These are phyloP conservation scores for Cyathus pygmaeus DNA, from an alignment of 1,284 basidiomycete species.

Conservation along the genomic window DNA sequence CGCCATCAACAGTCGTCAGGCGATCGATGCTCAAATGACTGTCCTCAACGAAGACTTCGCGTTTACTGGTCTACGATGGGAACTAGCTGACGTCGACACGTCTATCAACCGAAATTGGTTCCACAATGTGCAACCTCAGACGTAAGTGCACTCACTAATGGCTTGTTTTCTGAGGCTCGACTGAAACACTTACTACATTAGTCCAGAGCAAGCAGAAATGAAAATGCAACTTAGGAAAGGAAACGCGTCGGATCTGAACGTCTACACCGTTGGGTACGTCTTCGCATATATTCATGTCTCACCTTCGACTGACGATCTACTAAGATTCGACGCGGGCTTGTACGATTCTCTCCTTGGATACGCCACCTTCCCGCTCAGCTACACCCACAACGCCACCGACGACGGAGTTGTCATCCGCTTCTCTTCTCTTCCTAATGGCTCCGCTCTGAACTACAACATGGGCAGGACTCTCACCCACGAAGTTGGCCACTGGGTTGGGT, in stretches of 20 bases:
- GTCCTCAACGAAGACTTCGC: conserved; percentile 27
- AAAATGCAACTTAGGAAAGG: conserved; percentile 15
- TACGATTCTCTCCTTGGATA: conserved; percentile 10
- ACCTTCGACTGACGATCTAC: too few relatives aligned
- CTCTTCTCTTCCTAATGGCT: conserved; percentile 23
- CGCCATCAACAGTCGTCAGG: conserved; percentile 6
- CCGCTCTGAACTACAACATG: conserved; percentile 17
- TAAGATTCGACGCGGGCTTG: conserved; percentile 4
- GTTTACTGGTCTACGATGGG: conserved; percentile 20
- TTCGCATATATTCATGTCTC: not conserved
- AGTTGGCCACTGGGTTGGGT: conserved; percentile 39
- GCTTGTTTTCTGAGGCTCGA: too few relatives aligned
- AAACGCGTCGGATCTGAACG: conserved; percentile 19
- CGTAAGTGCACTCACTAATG: not conserved
- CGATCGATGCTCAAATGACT: conserved; percentile 16
- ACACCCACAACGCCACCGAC: conserved; percentile 19
- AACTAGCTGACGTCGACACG: conserved; percentile 19
- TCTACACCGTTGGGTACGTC: conserved; percentile 27
- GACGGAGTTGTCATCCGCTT: conserved; percentile 28
- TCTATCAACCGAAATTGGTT: conserved; percentile 26
- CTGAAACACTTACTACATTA: not conserved
- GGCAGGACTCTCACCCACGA: conserved; percentile 36
- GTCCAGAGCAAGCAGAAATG: conserved; percentile 4
- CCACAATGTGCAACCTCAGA: conserved; percentile 15
- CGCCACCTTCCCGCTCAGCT: conserved; percentile 21